Evolutionary conservation across 2,329 filamentous ascomycete species (phyloP).

Genomic region (Penicillium sp.): DNA sequence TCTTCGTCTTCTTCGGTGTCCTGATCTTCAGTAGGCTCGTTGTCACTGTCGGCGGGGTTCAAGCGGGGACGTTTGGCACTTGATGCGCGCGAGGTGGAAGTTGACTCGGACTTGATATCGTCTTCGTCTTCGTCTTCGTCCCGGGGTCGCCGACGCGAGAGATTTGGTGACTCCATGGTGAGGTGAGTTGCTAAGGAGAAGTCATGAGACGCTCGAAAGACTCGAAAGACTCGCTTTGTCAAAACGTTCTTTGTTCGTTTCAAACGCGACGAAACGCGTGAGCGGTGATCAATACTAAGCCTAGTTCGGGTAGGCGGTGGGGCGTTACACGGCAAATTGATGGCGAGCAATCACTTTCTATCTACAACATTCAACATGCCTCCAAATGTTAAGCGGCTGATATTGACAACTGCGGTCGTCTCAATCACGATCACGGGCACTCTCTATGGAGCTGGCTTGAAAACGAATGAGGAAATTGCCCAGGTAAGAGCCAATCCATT

Average conservation of each 20-base stretch:
- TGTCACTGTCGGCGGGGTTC: slow-evolving; percentile 22
- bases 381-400: slow-evolving; percentile 49
- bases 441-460: slow-evolving; percentile 61
- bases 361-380: slow-evolving; percentile 24
- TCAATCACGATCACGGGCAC: slow-evolving; percentile 60
- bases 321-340: slow-evolving; percentile 1
- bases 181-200: neutral
- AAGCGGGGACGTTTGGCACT: slow-evolving; percentile 37
- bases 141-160: slow-evolving; percentile 33
- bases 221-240: slow-evolving; percentile 3
- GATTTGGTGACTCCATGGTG: slow-evolving; percentile 30
- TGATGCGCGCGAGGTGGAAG: slow-evolving; percentile 27
- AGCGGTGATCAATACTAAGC: slow-evolving; percentile 21
- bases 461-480: slow-evolving; percentile 53
- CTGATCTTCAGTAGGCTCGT: slow-evolving; percentile 10
- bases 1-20: neutral
- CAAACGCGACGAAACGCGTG: slow-evolving; percentile 30
- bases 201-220: slow-evolving; percentile 3
- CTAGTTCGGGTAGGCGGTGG: slow-evolving; percentile 28
- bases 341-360: slow-evolving; percentile 1
- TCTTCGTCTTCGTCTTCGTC: slow-evolving; percentile 33
- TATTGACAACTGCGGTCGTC: slow-evolving; percentile 57
- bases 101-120: slow-evolving; percentile 19
- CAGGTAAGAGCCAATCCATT: slow-evolving; percentile 44
- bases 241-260: slow-evolving; percentile 6